phyloP scores from a whole-genome alignment of 192 early-diverging fungal species.

The Cladochytrium replicatum region DNA sequence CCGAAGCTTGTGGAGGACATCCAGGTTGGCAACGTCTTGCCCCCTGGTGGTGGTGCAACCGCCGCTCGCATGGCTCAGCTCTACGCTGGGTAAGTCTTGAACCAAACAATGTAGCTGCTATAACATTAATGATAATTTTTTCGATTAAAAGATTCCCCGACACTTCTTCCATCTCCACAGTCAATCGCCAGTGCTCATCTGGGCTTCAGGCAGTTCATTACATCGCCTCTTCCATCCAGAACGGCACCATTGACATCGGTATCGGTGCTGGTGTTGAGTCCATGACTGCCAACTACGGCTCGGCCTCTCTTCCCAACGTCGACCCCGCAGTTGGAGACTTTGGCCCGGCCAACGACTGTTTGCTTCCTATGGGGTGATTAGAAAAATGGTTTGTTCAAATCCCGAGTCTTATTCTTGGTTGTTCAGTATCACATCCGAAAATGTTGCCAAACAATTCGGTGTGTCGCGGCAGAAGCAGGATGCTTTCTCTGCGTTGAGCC shows the following conservation, averaged over 20 bases:
- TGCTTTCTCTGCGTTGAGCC: slow-evolving; percentile 77
- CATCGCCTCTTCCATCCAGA: slow-evolving; percentile 79
- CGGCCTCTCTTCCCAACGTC: slow-evolving; percentile 62
- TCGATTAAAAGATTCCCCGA: slow-evolving; percentile 64
- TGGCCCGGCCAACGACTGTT: slow-evolving; percentile 57
- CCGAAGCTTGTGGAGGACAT: slow-evolving; percentile 84
- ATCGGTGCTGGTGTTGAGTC: slow-evolving; percentile 92
- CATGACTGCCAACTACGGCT: slow-evolving; percentile 86
- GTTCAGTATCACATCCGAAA: slow-evolving; percentile 93
- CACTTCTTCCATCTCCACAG: slow-evolving; percentile 64
- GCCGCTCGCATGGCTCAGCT: slow-evolving; percentile 85
- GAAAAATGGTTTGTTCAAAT: not conserved
- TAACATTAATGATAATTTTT: too few relatives aligned
- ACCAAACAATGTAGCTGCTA: too few relatives aligned
- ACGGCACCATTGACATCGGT: slow-evolving; percentile 82
- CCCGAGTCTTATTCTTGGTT: too few relatives aligned
- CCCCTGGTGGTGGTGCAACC: slow-evolving; percentile 81
- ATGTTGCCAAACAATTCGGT: slow-evolving; percentile 83
- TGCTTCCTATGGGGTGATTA: not conserved
- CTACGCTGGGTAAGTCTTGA: slow-evolving; percentile 54
- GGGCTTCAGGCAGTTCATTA: slow-evolving; percentile 82
- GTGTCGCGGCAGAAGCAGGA: slow-evolving; percentile 85
- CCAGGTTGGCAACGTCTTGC: slow-evolving; percentile 83
- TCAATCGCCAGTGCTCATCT: slow-evolving; percentile 91
- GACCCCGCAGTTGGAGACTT: slow-evolving; percentile 65